phyloP scores from a whole-genome alignment of 306 rosid species.

The Cucumis cinereus region DNA sequence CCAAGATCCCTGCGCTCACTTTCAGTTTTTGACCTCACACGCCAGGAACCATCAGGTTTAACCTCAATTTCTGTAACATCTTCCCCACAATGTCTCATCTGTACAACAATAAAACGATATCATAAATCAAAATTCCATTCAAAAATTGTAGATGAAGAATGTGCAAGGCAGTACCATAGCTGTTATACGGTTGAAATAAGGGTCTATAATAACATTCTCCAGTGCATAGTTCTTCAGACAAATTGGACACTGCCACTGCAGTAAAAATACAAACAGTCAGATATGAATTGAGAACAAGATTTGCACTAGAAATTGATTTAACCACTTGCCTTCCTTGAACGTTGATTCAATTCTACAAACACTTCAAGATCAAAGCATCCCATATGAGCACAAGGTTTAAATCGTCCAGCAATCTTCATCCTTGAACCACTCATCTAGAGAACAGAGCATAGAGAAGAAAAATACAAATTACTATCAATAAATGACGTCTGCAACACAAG shows the following conservation, averaged over 20 bases:
- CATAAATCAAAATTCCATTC: neutral
- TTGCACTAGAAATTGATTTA: neutral
- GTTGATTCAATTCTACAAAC: slow-evolving; percentile 93
- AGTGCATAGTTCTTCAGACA: slow-evolving; percentile 83
- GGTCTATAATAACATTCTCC: slow-evolving; percentile 82
- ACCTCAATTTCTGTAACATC: slow-evolving; percentile 85
- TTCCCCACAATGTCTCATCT: slow-evolving; percentile 86
- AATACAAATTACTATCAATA: slow-evolving; percentile 1
- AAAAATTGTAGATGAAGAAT: neutral
- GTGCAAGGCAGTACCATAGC: slow-evolving; percentile 39
- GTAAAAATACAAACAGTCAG: slow-evolving; percentile 23
- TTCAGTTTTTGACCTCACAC: slow-evolving; percentile 75
- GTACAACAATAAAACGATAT: slow-evolving; percentile 12
- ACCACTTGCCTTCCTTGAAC: slow-evolving; percentile 77
- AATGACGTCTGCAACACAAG: slow-evolving; percentile 8
- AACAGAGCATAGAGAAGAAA: slow-evolving; percentile 11
- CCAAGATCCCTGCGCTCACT: slow-evolving; percentile 65
- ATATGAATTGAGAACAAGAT: slow-evolving; percentile 10
- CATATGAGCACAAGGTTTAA: slow-evolving; percentile 89
- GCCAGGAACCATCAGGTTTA: slow-evolving; percentile 96
- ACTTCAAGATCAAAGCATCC: slow-evolving; percentile 98
- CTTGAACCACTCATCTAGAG: slow-evolving; percentile 96
- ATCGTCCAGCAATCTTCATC: slow-evolving; percentile 97
- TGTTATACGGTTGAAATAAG: slow-evolving; percentile 80
- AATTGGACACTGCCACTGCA: slow-evolving; percentile 99